phyloP scores from a whole-genome alignment of 2,329 filamentous ascomycete species.

The Hymenoscyphus salicellus region DNA sequence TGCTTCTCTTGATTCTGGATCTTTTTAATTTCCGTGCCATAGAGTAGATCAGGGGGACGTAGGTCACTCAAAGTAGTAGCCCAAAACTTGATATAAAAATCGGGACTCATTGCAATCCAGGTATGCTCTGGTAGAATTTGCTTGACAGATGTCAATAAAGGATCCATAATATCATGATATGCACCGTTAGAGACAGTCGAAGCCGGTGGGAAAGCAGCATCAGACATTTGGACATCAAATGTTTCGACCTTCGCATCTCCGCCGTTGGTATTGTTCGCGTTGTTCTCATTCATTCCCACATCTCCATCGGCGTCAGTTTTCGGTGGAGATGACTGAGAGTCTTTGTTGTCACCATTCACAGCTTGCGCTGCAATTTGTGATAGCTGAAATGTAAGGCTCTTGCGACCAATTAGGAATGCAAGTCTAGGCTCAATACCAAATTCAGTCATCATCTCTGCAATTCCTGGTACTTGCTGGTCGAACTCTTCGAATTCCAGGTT shows the following conservation, averaged over 20 bases:
- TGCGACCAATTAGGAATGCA: slow-evolving; percentile 80
- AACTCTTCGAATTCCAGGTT: slow-evolving; percentile 76
- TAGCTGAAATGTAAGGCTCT: slow-evolving; percentile 68
- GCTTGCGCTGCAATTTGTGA: slow-evolving; percentile 23
- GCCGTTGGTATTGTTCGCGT: slow-evolving; percentile 18
- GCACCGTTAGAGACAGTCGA: slow-evolving; percentile 14
- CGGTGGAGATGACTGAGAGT: slow-evolving; percentile 6
- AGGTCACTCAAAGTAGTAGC: slow-evolving; percentile 80
- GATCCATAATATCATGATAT: slow-evolving; percentile 69
- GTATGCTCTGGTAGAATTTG: slow-evolving; percentile 58
- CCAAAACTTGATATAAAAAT: slow-evolving; percentile 92
- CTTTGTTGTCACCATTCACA: slow-evolving; percentile 27
- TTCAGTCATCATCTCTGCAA: slow-evolving; percentile 69
- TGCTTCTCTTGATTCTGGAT: slow-evolving; percentile 65
- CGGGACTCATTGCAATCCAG: slow-evolving; percentile 69
- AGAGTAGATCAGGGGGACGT: slow-evolving; percentile 71
- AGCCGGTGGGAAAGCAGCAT: slow-evolving; percentile 18
- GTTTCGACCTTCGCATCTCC: slow-evolving; percentile 7
- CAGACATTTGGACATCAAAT: slow-evolving; percentile 40
- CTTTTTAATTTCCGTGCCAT: slow-evolving; percentile 70
- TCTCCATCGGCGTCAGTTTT: slow-evolving; percentile 56
- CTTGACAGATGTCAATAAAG: slow-evolving; percentile 68
- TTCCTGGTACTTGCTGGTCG: slow-evolving; percentile 70
- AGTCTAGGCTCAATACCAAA: slow-evolving; percentile 77
- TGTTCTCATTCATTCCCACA: slow-evolving; percentile 34